These are phyloP conservation scores for Anthoceros angustus DNA, from an alignment of 225 moss, liverwort and hornwort genomes.

Conservation along the genomic window DNA sequence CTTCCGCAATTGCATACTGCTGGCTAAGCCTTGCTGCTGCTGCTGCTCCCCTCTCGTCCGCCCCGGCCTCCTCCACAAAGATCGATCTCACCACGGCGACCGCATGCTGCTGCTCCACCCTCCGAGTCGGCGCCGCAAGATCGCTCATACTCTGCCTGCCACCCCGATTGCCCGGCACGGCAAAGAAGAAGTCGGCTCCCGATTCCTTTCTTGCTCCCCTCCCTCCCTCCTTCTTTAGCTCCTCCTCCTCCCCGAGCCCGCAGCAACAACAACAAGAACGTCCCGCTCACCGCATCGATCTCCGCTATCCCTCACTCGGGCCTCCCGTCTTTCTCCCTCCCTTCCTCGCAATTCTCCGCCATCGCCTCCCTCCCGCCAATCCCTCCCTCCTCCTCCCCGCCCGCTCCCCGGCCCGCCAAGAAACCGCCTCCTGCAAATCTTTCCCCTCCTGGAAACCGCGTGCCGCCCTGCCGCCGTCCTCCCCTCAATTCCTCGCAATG, in stretches of 20 bases:
- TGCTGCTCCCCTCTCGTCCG: neutral
- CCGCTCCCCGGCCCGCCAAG: too few relatives aligned
- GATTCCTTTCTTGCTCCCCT: neutral
- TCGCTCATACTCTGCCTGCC: too few relatives aligned
- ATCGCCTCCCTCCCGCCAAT: too few relatives aligned
- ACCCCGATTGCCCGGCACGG: slow-evolving; percentile 3
- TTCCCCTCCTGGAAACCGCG: too few relatives aligned
- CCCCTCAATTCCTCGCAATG: too few relatives aligned
- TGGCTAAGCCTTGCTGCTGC: neutral
- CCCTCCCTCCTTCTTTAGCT: neutral
- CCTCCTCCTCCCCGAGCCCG: neutral
- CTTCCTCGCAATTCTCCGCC: too few relatives aligned
- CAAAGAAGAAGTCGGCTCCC: neutral
- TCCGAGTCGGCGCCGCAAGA: too few relatives aligned
- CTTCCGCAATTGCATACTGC: slow-evolving; percentile 4
- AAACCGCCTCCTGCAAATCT: too few relatives aligned
- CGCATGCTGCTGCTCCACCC: too few relatives aligned
- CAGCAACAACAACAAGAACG: neutral
- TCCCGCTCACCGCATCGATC: neutral
- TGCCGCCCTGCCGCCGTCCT: too few relatives aligned
- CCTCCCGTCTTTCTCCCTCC: neutral
- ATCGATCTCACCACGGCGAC: neutral
- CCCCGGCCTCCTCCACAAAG: neutral
- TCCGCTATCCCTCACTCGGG: neutral
- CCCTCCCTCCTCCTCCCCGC: too few relatives aligned